phyloP scores from a whole-genome alignment of 2,329 filamentous ascomycete species.

The Paraconiothyrium brasiliense region DNA sequence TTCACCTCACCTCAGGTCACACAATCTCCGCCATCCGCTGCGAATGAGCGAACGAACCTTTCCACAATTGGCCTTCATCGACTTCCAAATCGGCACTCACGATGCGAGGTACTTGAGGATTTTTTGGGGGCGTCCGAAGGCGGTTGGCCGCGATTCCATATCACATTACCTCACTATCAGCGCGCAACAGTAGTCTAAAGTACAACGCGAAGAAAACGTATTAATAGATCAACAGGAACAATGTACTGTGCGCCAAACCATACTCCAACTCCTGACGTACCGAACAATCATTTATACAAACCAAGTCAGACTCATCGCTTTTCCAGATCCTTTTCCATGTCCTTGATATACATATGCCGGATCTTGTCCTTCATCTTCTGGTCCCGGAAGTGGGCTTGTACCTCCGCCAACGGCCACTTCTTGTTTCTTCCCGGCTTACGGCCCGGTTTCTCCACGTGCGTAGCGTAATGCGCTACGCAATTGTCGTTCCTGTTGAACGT shows the following conservation, averaged over 20 bases:
- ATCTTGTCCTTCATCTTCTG: constrained; percentile 44
- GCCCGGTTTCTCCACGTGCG: constrained; percentile 38
- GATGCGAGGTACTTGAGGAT: neutral
- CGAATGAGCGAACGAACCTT: constrained; percentile 26
- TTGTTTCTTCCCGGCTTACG: constrained; percentile 40
- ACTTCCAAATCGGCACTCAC: neutral
- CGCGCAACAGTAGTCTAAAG: constrained; percentile 30
- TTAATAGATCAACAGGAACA: constrained; percentile 30
- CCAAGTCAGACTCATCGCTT: constrained; percentile 2
- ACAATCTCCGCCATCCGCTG: constrained; percentile 26
- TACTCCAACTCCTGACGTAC: constrained; percentile 22
- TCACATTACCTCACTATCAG: constrained; percentile 35
- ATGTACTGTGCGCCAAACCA: constrained; percentile 18
- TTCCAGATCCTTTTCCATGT: constrained; percentile 26
- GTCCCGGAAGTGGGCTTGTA: constrained; percentile 27
- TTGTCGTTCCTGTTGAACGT: constrained; percentile 48
- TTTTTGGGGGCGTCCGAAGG: constrained; percentile 7
- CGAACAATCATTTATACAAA: constrained; percentile 5
- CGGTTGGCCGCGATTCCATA: constrained; percentile 6
- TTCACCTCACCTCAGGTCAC: constrained; percentile 25
- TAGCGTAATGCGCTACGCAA: constrained; percentile 43
- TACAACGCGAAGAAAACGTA: constrained; percentile 32
- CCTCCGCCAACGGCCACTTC: constrained; percentile 33
- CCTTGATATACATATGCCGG: constrained; percentile 32
- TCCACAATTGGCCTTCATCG: constrained; percentile 22